Base-by-base conservation (phyloP, 1,139 yeast genomes). In the Nematodospora anomalae region DNA sequence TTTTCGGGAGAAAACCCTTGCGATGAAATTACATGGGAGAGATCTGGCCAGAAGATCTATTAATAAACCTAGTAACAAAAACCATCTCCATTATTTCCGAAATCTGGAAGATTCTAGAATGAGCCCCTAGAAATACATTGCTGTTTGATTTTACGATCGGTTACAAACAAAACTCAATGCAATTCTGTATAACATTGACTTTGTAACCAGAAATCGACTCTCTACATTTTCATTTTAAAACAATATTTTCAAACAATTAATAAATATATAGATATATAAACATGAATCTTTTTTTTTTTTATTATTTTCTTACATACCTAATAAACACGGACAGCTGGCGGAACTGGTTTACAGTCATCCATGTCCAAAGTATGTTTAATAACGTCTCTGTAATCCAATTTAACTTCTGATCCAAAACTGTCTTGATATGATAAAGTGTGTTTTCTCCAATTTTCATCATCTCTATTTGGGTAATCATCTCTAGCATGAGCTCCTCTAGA, bases 401-500 rank as follows among this genome's bases (percentile, higher is more conserved):
- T 69, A 37, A 88, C 89, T 40, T 76, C 74, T 35, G 76, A 92
- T 56, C 94, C 95, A 46, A 74, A 73, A 29, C 68, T 64, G 42
- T 67, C 58, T 74, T 92, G 97, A 88, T 95, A 92, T 37, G 97
- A 87, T 60, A 92, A 74, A 36, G 97, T 79, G 71, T 92, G 98
- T 75, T 92, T 92, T 94, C 89, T 88, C 98, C 98, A 92, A 75
- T 88, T 74, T 44, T 61, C 89, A 62, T 92, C 98, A 59, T 92
- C 96, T 80, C 98, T 88, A 45, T 81, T 83, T 57, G 95, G 97
- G 74, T 67, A 90, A 67, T 92, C 98, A 67, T 92, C 98, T 75
- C 97, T 85, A 47, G 98, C 97, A 60, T 92, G 98, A 37, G 98
- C 98, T 74, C 98, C 98, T 77, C 98, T 88, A 33, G 97, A 89